Evolutionary conservation across 176 grass and related monocot species (phyloP), one percentile per base, ranked within the genome.

Genomic region (Musa itinerans): DNA sequence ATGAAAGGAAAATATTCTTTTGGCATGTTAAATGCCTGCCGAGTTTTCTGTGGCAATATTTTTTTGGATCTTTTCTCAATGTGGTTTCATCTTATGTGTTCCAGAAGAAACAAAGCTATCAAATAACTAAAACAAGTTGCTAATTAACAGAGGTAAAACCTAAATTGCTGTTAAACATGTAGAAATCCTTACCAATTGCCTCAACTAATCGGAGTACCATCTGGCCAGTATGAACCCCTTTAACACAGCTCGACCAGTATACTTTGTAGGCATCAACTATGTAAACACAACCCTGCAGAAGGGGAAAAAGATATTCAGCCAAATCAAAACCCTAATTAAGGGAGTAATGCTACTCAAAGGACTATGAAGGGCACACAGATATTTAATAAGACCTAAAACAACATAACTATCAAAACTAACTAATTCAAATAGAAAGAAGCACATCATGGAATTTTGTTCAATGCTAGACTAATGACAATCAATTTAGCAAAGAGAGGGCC

Each of bases 171-270:
- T 76, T 51, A 25, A 12, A 17, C 27, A 53, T 76, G 21, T 57
- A 48, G 48, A 83, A 53, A 55, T 56, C 66, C 75, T 87, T 53
- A 94, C 95, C 95, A 70, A 98, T 98, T 67, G 95, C 95, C 78
- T 93, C 90, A 1, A 98, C 95, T 9, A 98, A 80, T 68, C 89
- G 87, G 69, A 98, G 95, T 55, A 98, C 95, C 95, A 98, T 98
- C 81, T 98, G 75, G 34, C 95, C 95, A 29, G 90, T 79, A 59
- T 98, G 95, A 63, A 91, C 64, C 10, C 95, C 95, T 63, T 80
- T 83, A 9, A 81, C 8, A 74, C 95, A 98, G 83, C 90, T 54
- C 52, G 88, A 74, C 95, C 95, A 98, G 61, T 98, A 98, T 71
- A 93, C 91, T 2, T 14, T 74, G 73, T 94, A 98, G 5, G 95